Conservation (phyloP, 768 basidiomycete genomes). For the Butyriboletus loyo region DNA sequence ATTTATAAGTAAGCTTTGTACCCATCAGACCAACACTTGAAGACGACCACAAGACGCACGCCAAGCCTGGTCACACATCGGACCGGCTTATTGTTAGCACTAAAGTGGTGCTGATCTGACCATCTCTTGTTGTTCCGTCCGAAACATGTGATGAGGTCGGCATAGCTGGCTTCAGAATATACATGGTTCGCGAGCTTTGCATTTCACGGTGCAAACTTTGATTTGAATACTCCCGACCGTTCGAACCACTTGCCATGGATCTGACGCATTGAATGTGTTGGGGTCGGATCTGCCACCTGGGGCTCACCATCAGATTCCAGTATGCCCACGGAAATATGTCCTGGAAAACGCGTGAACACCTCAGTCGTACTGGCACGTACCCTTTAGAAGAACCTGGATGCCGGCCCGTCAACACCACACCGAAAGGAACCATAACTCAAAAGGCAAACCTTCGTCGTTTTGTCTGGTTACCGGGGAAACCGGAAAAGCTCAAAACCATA, state of each 20-base stretch:
- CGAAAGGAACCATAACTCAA: neutral
- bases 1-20: no score
- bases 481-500: conserved; percentile 82
- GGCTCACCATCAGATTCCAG: conserved; percentile 67
- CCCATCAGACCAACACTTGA: no score
- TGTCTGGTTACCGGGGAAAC: conserved; percentile 68
- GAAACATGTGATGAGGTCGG: conserved; percentile 5
- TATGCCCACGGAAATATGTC: conserved; percentile 51
- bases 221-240: conserved; percentile 37
- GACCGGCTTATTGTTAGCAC: neutral
- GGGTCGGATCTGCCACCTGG: neutral
- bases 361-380: conserved; percentile 27
- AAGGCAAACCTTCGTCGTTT: conserved; percentile 59
- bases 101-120: neutral
- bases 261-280: conserved; percentile 13
- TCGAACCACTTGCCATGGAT: conserved; percentile 50
- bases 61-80: conserved; percentile 1
- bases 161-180: neutral
- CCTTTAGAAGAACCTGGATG: conserved; percentile 73
- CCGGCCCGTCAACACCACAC: conserved; percentile 4
- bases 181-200: neutral
- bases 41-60: neutral
- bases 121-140: conserved; percentile 10
- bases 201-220: conserved; percentile 32
- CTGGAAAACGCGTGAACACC: conserved; percentile 8